phyloP scores from a whole-genome alignment of 1,284 basidiomycete genomes.

The Cerrena zonata region DNA sequence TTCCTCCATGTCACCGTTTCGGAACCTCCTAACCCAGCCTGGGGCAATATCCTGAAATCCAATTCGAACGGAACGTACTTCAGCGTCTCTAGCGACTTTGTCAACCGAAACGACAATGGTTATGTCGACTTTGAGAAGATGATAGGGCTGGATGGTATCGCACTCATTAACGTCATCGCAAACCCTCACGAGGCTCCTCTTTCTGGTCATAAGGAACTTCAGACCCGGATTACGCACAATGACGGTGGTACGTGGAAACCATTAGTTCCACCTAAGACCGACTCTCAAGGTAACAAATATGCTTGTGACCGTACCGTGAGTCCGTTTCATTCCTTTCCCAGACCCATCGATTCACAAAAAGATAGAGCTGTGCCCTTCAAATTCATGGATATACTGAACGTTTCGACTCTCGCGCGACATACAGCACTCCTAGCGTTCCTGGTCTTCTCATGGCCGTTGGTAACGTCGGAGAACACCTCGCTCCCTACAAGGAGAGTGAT shows the following conservation, averaged over 20 bases:
- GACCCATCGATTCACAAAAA: too few species aligned
- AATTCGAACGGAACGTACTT: conserved; percentile 99
- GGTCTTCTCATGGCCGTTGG: conserved; percentile 95
- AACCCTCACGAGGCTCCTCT: conserved; percentile 77
- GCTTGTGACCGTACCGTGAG: conserved; percentile 67
- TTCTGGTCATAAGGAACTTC: conserved; percentile 72
- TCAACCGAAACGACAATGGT: conserved; percentile 82
- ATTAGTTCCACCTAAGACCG: conserved; percentile 66
- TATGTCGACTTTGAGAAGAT: conserved; percentile 99
- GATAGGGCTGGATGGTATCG: conserved; percentile 92
- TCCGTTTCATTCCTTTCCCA: conserved; percentile 14
- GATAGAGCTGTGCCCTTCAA: conserved; percentile 80
- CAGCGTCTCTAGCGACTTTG: conserved; percentile 77
- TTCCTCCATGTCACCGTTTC: conserved; percentile 96
- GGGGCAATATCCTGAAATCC: conserved; percentile 91
- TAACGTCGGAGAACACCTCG: conserved; percentile 86
- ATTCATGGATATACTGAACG: conserved; percentile 96
- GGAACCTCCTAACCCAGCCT: conserved; percentile 65
- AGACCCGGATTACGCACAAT: conserved; percentile 91
- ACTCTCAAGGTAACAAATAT: conserved; percentile 77
- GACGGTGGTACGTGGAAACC: conserved; percentile 92
- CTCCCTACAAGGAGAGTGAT: conserved; percentile 81
- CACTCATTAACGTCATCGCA: conserved; percentile 83
- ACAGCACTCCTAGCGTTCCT: conserved; percentile 85
- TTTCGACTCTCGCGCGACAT: conserved; percentile 83